Evolutionary conservation across 2,329 filamentous ascomycete genomes (phyloP), one percentile per base, ranked within the genome.

Genomic region (Shiraia bambusicola): DNA sequence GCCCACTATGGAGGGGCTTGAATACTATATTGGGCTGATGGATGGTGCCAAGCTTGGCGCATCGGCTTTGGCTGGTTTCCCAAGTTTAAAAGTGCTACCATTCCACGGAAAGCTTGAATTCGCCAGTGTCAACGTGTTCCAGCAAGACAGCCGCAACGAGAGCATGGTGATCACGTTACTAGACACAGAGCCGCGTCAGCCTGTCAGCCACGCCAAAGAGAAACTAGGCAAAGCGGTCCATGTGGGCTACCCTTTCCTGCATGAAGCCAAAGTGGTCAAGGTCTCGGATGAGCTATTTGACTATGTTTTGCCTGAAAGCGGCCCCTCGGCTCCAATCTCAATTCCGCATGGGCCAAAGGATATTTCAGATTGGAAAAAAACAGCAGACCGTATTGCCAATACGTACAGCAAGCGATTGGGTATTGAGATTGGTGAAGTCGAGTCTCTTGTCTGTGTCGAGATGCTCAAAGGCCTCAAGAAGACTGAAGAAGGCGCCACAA

Each of bases 231-330:
- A 92, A 68, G 83, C 84, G 46, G 91, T 95, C 45, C 89, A 89
- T 64, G 87, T 97, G 47, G 91, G 92, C 27, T 98, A 95, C 61
- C 93, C 93, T 1, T 98, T 96, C 72, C 72, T 98, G 50, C 88
- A 95, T 58, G 94, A 98, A 71, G 93, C 88, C 38, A 92, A 92
- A 71, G 84, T 98, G 22, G 78, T 88, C 37, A 85, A 84, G 40
- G 88, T 97, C 1, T 92, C 90, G 1, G 93, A 98, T 64, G 92
- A 97, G 66, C 76, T 97, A 19, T 97, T 97, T 65, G 86, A 87
- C 58, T 98, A 96, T 62, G 76, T 83, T 13, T 74, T 93, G 26
- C 78, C 85, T 1, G 76, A 83, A 25, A 78, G 83, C 48, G 81
- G 82, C 44, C 76, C 76, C 28, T 67, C 66, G 28, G 81, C 86